Evolutionary conservation across 2,329 filamentous ascomycete genomes (phyloP).

Genomic region (Zymoseptoria pseudotritici): DNA sequence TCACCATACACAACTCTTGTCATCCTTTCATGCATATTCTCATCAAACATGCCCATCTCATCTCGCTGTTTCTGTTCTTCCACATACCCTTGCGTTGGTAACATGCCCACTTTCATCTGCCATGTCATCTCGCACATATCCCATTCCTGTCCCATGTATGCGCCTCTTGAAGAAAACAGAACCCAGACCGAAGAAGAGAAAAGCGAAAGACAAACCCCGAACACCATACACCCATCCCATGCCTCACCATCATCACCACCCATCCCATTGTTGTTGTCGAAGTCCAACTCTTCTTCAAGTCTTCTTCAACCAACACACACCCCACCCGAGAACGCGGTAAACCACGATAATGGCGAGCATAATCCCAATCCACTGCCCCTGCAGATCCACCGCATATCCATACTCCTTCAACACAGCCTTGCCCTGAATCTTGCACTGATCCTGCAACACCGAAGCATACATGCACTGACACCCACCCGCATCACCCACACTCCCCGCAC

Average conservation of each 20-base stretch:
- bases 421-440: slow-evolving; percentile 60
- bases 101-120: neutral
- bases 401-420: slow-evolving; percentile 60
- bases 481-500: slow-evolving; percentile 27
- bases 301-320: slow-evolving; percentile 33
- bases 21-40: no score
- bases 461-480: slow-evolving; percentile 55
- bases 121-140: neutral
- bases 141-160: neutral
- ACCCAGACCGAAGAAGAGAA: no score
- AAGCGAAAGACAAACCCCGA: neutral
- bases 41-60: neutral
- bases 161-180: neutral
- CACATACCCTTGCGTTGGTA: neutral
- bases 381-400: slow-evolving; percentile 54
- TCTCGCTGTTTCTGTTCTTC: neutral
- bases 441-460: slow-evolving; percentile 54
- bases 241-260: no score
- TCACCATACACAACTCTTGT: neutral
- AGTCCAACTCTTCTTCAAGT: neutral
- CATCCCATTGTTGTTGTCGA: no score
- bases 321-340: slow-evolving; percentile 60
- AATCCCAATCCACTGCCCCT: slow-evolving; percentile 63
- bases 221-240: neutral
- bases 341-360: slow-evolving; percentile 64